Conservation (phyloP, 2,329 filamentous ascomycete genomes). For the Xylariaceae sp. region DNA sequence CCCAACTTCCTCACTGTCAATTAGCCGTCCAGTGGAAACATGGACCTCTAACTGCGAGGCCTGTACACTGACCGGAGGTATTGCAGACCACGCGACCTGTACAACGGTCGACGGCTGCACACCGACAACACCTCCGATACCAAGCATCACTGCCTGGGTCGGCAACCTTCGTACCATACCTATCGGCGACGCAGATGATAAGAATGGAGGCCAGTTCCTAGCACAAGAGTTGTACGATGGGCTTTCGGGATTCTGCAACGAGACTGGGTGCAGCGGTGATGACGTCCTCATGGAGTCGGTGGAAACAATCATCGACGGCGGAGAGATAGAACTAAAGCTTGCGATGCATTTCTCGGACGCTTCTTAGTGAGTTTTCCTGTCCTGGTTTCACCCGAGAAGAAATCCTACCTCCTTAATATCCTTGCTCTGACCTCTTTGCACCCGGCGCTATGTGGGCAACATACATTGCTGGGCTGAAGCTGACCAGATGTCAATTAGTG, state of each 20-base stretch:
- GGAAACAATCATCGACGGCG: not conserved
- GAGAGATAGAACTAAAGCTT: not conserved
- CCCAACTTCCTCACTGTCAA: too few relatives aligned
- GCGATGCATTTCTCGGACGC: conserved; percentile 2
- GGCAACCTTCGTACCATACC: conserved; percentile 4
- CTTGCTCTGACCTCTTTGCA: too few relatives aligned
- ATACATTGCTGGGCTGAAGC: too few relatives aligned
- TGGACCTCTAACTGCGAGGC: conserved; percentile 5
- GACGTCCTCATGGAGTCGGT: conserved; percentile 6
- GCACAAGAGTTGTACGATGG: conserved; percentile 3
- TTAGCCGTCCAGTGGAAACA: too few relatives aligned
- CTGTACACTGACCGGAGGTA: conserved; percentile 4
- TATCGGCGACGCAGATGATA: conserved; percentile 6
- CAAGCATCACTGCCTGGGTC: conserved; percentile 5
- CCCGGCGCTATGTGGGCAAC: too few relatives aligned
- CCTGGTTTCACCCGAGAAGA: too few relatives aligned
- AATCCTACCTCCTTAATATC: too few relatives aligned
- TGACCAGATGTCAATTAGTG: too few relatives aligned
- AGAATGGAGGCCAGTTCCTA: conserved; percentile 2
- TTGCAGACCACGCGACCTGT: conserved; percentile 6
- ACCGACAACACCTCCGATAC: conserved; percentile 1
- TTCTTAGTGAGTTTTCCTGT: conserved; percentile 2
- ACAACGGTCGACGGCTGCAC: conserved; percentile 5
- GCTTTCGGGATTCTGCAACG: not conserved
- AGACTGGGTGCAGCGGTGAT: not conserved